Conservation (phyloP, 805 yeast genomes). For the Nakazawaea laoshanensis region DNA sequence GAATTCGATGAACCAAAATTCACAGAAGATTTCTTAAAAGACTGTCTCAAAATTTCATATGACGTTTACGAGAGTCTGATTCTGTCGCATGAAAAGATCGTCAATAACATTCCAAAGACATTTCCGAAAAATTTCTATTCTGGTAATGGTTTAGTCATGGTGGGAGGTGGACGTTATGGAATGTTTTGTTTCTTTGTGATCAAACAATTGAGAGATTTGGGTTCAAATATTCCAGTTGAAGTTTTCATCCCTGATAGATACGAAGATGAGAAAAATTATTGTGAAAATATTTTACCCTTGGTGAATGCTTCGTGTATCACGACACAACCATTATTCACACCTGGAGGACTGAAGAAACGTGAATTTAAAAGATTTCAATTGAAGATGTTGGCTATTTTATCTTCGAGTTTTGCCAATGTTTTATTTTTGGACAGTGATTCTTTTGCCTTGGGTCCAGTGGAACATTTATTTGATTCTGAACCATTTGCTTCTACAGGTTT, state of each 20-base stretch:
- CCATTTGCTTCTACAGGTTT: constrained; percentile 46
- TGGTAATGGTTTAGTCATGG: constrained; percentile 57
- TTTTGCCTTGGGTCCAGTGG: constrained; percentile 31
- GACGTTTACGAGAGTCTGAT: constrained; percentile 10
- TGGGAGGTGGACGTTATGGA: constrained; percentile 62
- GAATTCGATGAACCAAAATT: constrained; percentile 6
- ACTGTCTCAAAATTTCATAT: constrained; percentile 8
- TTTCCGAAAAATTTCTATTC: constrained; percentile 7
- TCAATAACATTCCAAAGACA: constrained; percentile 5
- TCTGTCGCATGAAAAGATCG: constrained; percentile 2
- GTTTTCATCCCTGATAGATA: constrained; percentile 35
- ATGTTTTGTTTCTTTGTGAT: constrained; percentile 52
- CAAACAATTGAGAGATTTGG: constrained; percentile 36
- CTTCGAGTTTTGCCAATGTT: constrained; percentile 37
- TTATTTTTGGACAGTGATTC: constrained; percentile 38
- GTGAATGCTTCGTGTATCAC: constrained; percentile 53
- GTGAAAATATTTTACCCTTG: constrained; percentile 32
- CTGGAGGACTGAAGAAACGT: constrained; percentile 24
- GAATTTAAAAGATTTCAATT: constrained; percentile 30
- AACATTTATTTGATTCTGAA: constrained; percentile 27
- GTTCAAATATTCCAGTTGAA: constrained; percentile 37
- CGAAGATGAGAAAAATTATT: constrained; percentile 33
- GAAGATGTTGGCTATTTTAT: constrained; percentile 30
- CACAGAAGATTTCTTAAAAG: constrained; percentile 8
- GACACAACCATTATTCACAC: constrained; percentile 34